Evolutionary conservation across 345 rosid species (phyloP), one percentile per base, ranked within the genome.

Genomic region (Adansonia digitata): DNA sequence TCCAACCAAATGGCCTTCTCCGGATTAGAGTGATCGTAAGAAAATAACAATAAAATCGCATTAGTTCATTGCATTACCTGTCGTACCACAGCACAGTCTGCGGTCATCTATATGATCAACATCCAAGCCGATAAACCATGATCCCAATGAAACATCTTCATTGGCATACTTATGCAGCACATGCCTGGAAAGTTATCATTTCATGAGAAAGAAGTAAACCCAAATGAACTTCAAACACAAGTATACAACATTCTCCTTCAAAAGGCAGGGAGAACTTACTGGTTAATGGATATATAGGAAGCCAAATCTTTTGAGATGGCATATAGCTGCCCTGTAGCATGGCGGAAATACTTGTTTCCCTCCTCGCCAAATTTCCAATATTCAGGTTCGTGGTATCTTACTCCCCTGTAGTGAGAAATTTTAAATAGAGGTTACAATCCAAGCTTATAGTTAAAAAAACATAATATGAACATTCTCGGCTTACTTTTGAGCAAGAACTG

Each of bases 351-450:
- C 74, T 82, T 92, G 87, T 92, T 94, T 73, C 98, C 98, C 70
- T 86, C 98, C 83, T 90, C 98, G 65, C 98, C 98, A 74, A 94
- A 94, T 83, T 94, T 94, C 98, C 98, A 94, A 76, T 87, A 82
- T 84, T 94, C 98, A 4, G 98, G 98, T 78, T 94, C 98, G 35
- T 92, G 97, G 83, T 94, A 94, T 79, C 91, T 92, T 82, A 92
- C 97, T 83, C 98, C 98, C 84, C 98, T 94, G 72, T 63, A n/a
- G 69, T 78, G 18, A 57, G 69, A 42, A 72, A 69, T 69, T 61
- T 42, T 61, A 67, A 75, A 43, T 27, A 3, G 15, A 63, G 31
- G 46, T 43, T 39, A 55, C 8, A 37, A 65, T 27, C 31, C 13
- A 4, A 18, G 8, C 35, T 61, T 20, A 53, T 39, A 65, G 40